A percentile compares a stretch with the other conserved stretches of the same genome.
Evolutionary conservation across 371 early-diverging fungal species (phyloP).

Genomic region (Massospora cicadina): DNA sequence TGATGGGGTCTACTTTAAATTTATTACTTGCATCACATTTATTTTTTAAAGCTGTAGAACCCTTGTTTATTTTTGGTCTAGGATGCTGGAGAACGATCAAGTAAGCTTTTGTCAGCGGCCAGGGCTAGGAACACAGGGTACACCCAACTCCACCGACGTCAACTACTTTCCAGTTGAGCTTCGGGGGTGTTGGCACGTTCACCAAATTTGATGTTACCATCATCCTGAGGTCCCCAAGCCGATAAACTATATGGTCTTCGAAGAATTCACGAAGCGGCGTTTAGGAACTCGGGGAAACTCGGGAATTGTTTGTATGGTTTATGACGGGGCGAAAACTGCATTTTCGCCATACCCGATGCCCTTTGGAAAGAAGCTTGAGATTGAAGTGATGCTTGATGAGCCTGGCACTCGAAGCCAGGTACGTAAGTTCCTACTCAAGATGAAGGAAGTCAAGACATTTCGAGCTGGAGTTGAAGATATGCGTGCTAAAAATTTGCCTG

Average conservation of each 20-base stretch:
- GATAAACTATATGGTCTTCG: slow-evolving; percentile 25
- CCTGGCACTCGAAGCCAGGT: not conserved
- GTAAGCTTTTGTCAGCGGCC: no score
- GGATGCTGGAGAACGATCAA: no score
- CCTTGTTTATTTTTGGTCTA: no score
- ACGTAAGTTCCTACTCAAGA: slow-evolving; percentile 1
- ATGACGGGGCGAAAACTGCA: slow-evolving; percentile 40
- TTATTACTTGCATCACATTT: no score
- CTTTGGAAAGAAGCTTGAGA: slow-evolving; percentile 13
- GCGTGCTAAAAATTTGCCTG: slow-evolving; percentile 20
- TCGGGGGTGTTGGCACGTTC: slow-evolving; percentile 9
- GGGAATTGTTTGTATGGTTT: slow-evolving; percentile 23
- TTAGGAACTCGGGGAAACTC: slow-evolving; percentile 16
- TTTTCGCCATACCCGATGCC: slow-evolving; percentile 28
- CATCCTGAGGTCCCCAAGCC: slow-evolving; percentile 22
- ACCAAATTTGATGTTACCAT: slow-evolving; percentile 22
- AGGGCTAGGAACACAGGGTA: no score
- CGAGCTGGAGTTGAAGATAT: slow-evolving; percentile 8
- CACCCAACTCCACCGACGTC: not conserved
- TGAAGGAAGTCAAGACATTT: not conserved
- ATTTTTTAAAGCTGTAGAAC: no score
- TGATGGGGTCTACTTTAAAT: no score
- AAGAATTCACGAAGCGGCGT: slow-evolving; percentile 18
- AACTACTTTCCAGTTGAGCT: slow-evolving; percentile 7
- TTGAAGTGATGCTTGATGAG: not conserved